A percentile compares a stretch with the other conserved stretches of the same genome.
These are phyloP conservation scores for Halophytophthora batemanensis DNA, from an alignment of 352 stramenopile genomes.

Conservation along the genomic window DNA sequence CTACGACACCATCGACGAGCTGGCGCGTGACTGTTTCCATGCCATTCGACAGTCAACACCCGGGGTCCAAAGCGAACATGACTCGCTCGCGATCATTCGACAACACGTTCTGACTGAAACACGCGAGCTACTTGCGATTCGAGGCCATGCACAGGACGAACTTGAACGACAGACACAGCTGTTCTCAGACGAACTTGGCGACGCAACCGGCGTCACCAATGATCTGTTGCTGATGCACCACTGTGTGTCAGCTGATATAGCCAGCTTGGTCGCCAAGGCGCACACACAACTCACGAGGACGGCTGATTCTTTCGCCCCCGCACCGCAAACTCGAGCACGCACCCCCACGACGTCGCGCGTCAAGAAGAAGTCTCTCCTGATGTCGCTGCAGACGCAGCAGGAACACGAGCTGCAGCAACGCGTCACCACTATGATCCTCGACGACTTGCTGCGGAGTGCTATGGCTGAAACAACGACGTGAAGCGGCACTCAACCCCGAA, in stretches of 20 bases:
- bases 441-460: conserved; percentile 23
- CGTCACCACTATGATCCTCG: conserved; percentile 30
- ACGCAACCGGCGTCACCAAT: background rate
- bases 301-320: conserved; percentile 4
- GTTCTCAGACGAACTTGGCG: conserved; percentile 17
- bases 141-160: conserved; percentile 21
- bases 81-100: conserved; percentile 8
- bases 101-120: conserved; percentile 17
- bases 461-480: conserved; percentile 5
- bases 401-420: conserved; percentile 30
- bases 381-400: conserved; percentile 23
- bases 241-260: conserved; percentile 18
- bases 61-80: background rate
- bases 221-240: conserved; percentile 30
- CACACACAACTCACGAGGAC: conserved; percentile 17
- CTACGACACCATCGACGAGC: conserved; percentile 22
- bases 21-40: conserved; percentile 13
- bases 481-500: background rate
- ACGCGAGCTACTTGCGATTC: conserved; percentile 22
- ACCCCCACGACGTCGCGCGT: conserved; percentile 28
- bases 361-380: conserved; percentile 26
- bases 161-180: conserved; percentile 15
- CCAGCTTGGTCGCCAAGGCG: conserved; percentile 17
- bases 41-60: conserved; percentile 11
- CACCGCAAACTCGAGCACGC: conserved; percentile 7